Evolutionary conservation across 495 filamentous ascomycete species (phyloP).

Genomic region (Tuber brumale): DNA sequence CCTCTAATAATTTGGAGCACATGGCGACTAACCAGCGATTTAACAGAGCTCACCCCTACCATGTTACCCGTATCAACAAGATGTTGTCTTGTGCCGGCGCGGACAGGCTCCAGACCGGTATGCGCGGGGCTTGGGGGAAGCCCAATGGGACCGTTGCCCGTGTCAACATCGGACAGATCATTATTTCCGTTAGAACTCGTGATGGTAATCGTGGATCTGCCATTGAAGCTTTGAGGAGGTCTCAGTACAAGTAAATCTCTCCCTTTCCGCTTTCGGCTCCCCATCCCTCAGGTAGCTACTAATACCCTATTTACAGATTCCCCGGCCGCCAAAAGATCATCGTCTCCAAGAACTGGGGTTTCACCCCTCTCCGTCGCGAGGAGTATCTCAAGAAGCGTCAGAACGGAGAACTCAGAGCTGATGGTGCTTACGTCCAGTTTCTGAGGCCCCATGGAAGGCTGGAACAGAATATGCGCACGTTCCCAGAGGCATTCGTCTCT

Average conservation of each 20-base stretch:
- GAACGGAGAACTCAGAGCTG: constrained; percentile 76
- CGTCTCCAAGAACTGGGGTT: constrained; percentile 98
- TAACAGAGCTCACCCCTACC: constrained; percentile 83
- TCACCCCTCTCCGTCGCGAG: constrained; percentile 90
- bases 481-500: constrained; percentile 75
- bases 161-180: constrained; percentile 97
- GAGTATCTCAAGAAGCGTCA: constrained; percentile 88
- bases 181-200: constrained; percentile 88
- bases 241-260: constrained; percentile 74
- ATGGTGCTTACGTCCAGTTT: constrained; percentile 98
- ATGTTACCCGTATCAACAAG: constrained; percentile 99
- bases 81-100: constrained; percentile 99
- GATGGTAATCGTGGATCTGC: constrained; percentile 78
- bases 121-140: constrained; percentile 99
- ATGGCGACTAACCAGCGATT: constrained; percentile 12
- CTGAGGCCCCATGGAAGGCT: constrained; percentile 78
- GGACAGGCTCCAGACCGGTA: constrained; percentile 98
- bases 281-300: not conserved
- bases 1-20: not conserved
- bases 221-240: constrained; percentile 94
- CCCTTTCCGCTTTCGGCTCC: not conserved
- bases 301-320: constrained; percentile 49
- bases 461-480: constrained; percentile 75
- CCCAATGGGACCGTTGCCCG: constrained; percentile 93
- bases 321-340: constrained; percentile 99